Conservation (phyloP, 345 rosid genomes). For the Gynandropsis gynandra region DNA sequence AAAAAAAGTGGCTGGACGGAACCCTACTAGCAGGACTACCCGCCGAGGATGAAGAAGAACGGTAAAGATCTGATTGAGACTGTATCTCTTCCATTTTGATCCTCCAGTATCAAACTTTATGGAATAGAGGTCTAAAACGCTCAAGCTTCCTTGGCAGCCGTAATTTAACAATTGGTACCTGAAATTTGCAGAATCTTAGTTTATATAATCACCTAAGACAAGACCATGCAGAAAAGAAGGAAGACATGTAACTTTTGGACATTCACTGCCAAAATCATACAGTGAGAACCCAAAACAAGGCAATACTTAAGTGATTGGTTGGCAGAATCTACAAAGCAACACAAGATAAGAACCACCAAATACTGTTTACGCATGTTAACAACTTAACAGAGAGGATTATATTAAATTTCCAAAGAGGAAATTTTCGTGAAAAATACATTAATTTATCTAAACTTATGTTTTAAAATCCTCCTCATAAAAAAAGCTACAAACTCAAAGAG, state of each 20-base stretch:
- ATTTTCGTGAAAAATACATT: not conserved
- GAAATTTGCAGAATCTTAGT: too few species aligned
- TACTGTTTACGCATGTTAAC: too few species aligned
- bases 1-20: conserved; percentile 91
- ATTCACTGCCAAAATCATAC: too few species aligned
- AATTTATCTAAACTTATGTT: conserved; percentile 7
- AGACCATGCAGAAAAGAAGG: conserved; percentile 6
- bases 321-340: too few species aligned
- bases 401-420: too few species aligned
- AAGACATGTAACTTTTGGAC: not conserved
- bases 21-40: conserved; percentile 97
- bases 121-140: conserved; percentile 10
- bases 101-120: conserved; percentile 18
- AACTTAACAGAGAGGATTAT: too few species aligned
- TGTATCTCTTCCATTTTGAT: conserved; percentile 93
- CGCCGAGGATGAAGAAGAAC: conserved; percentile 95
- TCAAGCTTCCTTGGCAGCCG: conserved; percentile 14
- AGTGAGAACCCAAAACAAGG: too few species aligned
- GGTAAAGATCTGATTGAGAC: conserved; percentile 78
- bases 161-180: not conserved
- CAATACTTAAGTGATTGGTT: too few species aligned
- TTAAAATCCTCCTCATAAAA: conserved; percentile 15
- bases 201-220: not conserved
- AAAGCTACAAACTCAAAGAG: not conserved
- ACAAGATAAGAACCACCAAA: too few species aligned